Conservation (phyloP, 495 filamentous ascomycete species). For the Amniculicola lignicola region DNA sequence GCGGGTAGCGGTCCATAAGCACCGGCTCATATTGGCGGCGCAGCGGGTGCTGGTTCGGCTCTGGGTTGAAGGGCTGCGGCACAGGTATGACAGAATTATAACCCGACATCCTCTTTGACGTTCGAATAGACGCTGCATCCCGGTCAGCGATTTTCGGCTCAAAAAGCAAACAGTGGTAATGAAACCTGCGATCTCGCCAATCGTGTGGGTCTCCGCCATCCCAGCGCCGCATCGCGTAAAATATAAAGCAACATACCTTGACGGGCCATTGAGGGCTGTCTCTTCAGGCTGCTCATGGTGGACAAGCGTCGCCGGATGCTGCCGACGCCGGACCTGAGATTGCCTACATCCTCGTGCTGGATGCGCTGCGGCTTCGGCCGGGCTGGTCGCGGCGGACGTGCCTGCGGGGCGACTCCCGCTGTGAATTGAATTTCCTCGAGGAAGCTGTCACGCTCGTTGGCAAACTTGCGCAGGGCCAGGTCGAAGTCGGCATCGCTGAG, state of each 20-base stretch:
- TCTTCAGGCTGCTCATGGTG: conserved; percentile 92
- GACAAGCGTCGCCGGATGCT: conserved; percentile 85
- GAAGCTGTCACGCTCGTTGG: conserved; percentile 88
- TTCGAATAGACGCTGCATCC: conserved; percentile 76
- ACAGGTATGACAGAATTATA: conserved; percentile 97
- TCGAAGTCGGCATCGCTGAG: conserved; percentile 81
- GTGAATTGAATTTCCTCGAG: conserved; percentile 87
- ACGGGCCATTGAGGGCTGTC: conserved; percentile 74
- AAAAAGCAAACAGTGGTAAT: conserved; percentile 23
- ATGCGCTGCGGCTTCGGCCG: conserved; percentile 78
- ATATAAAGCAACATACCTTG: conserved; percentile 59
- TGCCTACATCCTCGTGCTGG: conserved; percentile 68
- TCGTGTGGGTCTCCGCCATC: too few species aligned
- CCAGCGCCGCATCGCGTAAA: too few species aligned
- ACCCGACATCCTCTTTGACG: conserved; percentile 84
- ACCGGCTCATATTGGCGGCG: conserved; percentile 93
- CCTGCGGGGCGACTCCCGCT: conserved; percentile 70
- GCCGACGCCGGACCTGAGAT: conserved; percentile 57
- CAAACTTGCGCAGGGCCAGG: conserved; percentile 86
- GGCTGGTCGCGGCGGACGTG: conserved; percentile 61
- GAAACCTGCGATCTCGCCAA: conserved; percentile 11
- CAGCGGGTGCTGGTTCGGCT: conserved; percentile 92
- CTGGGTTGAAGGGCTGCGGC: conserved; percentile 82
- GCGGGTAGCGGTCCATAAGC: conserved; percentile 87
- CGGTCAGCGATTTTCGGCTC: conserved; percentile 37